These are phyloP conservation scores for Colletotrichum sublineola DNA, from an alignment of 2,329 filamentous ascomycete genomes.

Conservation along the genomic window DNA sequence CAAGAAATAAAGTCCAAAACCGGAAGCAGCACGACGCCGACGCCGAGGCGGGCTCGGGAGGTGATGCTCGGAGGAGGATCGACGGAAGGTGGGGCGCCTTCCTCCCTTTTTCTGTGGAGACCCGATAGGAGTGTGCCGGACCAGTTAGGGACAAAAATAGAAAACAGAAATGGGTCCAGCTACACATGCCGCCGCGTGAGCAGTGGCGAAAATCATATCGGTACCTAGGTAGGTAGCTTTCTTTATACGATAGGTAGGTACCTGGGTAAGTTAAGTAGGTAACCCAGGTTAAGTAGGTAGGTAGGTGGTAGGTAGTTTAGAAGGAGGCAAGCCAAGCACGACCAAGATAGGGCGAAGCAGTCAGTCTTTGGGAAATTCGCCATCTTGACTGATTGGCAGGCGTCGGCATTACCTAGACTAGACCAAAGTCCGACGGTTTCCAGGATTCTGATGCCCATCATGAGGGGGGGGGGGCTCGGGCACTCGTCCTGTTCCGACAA, in stretches of 20 bases:
- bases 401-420: background rate
- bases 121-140: background rate
- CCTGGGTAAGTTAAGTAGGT: no score
- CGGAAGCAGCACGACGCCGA: background rate
- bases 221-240: no score
- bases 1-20: background rate
- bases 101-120: background rate
- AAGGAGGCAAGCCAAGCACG: no score
- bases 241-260: no score
- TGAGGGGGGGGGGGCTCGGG: background rate
- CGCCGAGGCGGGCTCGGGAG: background rate
- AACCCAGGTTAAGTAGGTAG: no score
- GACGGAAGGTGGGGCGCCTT: background rate
- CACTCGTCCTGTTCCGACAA: background rate
- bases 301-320: no score
- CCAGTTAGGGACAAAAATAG: slow-evolving; percentile 13
- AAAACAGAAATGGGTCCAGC: background rate
- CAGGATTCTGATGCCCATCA: background rate
- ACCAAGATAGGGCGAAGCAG: no score
- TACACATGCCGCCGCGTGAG: background rate
- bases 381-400: background rate
- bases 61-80: background rate
- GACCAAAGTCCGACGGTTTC: no score
- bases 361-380: no score
- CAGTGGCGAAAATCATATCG: background rate